A percentile compares a stretch with the other conserved stretches of the same genome.
phyloP scores from a whole-genome alignment of 1,139 yeast genomes.

The Geotrichum reessii region DNA sequence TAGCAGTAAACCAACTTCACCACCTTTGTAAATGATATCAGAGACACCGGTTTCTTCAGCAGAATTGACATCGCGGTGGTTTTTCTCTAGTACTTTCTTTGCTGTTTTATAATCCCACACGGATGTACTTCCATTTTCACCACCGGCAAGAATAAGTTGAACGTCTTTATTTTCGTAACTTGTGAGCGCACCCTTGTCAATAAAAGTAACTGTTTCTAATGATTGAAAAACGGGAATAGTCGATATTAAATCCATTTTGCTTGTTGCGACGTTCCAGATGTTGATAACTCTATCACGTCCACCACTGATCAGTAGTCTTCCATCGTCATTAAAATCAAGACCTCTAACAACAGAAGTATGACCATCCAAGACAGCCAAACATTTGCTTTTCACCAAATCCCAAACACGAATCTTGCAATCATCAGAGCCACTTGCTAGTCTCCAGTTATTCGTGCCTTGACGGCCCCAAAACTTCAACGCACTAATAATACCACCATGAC shows the following conservation, averaged over 20 bases:
- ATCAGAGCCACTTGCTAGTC: constrained; percentile 76
- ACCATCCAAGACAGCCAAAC: constrained; percentile 56
- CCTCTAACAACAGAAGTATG: constrained; percentile 88
- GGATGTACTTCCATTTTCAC: constrained; percentile 62
- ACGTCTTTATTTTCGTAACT: constrained; percentile 26
- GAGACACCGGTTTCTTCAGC: constrained; percentile 25
- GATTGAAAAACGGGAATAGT: constrained; percentile 72
- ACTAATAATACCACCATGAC: constrained; percentile 91
- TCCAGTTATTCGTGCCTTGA: constrained; percentile 66
- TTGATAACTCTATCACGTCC: constrained; percentile 83
- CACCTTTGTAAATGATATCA: constrained; percentile 21
- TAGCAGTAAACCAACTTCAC: constrained; percentile 4
- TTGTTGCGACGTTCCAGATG: constrained; percentile 46
- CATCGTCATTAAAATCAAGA: constrained; percentile 53
- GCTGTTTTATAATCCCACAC: constrained; percentile 46
- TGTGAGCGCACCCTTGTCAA: constrained; percentile 34
- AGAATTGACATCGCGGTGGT: constrained; percentile 17
- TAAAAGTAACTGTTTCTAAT: constrained; percentile 75
- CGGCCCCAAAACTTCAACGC: constrained; percentile 71
- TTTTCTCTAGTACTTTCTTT: constrained; percentile 8
- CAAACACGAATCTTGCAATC: constrained; percentile 76
- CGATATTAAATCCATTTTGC: constrained; percentile 50
- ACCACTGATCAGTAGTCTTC: constrained; percentile 61
- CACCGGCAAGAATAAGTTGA: constrained; percentile 65
- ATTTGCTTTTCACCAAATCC: constrained; percentile 81